Conservation (phyloP, 331 rosid genomes). For the Arachis monticola region DNA sequence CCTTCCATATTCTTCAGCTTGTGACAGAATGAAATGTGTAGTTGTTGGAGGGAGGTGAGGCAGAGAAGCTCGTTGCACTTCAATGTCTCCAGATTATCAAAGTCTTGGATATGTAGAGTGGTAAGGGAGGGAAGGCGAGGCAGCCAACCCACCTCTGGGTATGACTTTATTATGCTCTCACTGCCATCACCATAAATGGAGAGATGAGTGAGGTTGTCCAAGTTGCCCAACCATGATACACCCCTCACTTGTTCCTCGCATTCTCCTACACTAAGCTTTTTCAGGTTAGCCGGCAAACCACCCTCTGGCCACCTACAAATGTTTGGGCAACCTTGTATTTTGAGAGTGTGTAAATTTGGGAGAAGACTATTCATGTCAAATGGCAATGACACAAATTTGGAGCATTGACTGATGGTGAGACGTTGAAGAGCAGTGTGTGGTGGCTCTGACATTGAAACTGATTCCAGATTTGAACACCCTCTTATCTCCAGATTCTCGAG, state of each 20-base stretch:
- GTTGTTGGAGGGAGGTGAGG: conserved; percentile 18
- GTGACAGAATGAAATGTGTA: accelerated
- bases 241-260: no score
- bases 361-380: neutral
- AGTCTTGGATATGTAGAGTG: accelerated
- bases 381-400: neutral
- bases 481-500: neutral
- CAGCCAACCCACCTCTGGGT: no score
- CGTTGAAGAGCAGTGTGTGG: neutral
- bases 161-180: no score
- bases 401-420: neutral
- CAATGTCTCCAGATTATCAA: neutral
- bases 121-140: no score
- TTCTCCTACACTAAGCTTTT: no score
- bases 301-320: no score
- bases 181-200: no score
- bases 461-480: neutral
- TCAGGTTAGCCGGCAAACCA: no score
- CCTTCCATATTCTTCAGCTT: neutral
- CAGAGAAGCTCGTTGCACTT: conserved; percentile 21
- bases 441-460: neutral
- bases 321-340: no score
- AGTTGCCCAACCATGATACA: no score
- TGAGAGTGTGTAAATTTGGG: no score
- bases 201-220: no score